phyloP scores from a whole-genome alignment of 179 eudicot genomes.

The Vitellaria paradoxa region DNA sequence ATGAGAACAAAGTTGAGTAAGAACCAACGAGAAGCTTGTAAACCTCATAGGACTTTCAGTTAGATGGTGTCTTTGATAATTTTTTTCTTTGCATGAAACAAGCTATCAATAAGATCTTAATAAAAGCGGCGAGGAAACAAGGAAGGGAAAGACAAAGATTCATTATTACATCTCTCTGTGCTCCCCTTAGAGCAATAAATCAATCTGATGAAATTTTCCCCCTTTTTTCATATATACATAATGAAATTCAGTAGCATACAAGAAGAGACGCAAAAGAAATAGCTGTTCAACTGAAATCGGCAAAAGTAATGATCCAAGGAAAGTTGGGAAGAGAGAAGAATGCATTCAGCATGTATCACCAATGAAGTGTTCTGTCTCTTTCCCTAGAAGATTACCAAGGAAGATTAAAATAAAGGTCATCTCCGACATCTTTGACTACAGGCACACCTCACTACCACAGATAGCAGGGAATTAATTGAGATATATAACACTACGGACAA shows the following conservation, averaged over 20 bases:
- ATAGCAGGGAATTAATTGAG: neutral
- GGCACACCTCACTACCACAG: neutral
- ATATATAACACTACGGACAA: neutral
- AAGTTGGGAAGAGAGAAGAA: neutral
- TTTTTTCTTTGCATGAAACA: neutral
- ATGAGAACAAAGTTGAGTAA: conserved; percentile 6
- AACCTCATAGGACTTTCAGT: neutral
- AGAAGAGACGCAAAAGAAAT: neutral
- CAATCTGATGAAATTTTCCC: neutral
- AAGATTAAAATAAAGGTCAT: neutral
- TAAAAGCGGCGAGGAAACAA: neutral
- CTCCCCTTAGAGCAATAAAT: neutral
- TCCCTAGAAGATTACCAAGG: neutral
- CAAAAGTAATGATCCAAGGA: neutral
- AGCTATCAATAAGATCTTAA: neutral
- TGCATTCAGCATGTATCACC: neutral
- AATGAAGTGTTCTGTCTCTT: neutral
- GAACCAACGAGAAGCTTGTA: conserved; percentile 10
- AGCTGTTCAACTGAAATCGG: neutral
- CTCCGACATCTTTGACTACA: neutral
- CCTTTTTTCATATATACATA: neutral
- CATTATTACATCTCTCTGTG: neutral
- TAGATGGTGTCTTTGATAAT: neutral
- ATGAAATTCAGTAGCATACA: neutral
- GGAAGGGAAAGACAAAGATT: neutral